A percentile compares a stretch with the other conserved stretches of the same genome.
Evolutionary conservation across 108 stramenopile species (phyloP).

Genomic region (Mayamaea pseudoterrestris): DNA sequence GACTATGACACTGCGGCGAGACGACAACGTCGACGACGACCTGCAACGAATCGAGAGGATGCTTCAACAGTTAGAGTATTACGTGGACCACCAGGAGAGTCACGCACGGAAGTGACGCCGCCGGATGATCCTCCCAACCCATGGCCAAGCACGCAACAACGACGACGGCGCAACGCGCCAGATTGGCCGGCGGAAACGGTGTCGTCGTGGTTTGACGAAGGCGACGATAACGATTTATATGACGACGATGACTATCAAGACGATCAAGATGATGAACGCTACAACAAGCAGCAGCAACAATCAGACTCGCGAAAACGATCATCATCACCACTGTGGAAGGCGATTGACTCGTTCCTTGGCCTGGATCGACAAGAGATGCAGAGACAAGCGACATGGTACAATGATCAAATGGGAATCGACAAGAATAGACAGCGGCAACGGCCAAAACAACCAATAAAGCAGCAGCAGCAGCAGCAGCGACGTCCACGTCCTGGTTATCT

Average conservation of each 20-base stretch:
- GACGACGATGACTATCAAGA: constrained; percentile 17
- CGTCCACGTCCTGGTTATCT: background rate
- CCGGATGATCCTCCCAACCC: constrained; percentile 2
- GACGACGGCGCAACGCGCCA: background rate
- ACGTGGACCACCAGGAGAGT: too few relatives aligned
- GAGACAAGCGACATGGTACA: constrained; percentile 23
- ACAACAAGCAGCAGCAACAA: background rate
- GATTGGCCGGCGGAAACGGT: background rate
- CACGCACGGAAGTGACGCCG: background rate
- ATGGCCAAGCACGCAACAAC: background rate
- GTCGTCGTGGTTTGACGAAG: background rate
- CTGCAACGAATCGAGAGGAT: too few relatives aligned
- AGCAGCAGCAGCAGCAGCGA: constrained; percentile 3
- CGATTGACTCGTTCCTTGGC: constrained; percentile 23
- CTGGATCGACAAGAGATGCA: constrained; percentile 20
- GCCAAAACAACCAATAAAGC: background rate
- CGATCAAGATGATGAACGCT: background rate
- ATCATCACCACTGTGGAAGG: constrained; percentile 12
- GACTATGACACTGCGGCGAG: background rate
- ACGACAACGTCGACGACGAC: constrained; percentile 7
- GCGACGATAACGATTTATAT: constrained; percentile 19
- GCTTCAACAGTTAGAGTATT: too few relatives aligned
- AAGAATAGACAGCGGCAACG: background rate
- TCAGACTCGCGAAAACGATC: too few relatives aligned
- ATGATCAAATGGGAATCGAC: constrained; percentile 28